Base-by-base conservation (phyloP, 306 rosid species). In the Fragaria ananassa region DNA sequence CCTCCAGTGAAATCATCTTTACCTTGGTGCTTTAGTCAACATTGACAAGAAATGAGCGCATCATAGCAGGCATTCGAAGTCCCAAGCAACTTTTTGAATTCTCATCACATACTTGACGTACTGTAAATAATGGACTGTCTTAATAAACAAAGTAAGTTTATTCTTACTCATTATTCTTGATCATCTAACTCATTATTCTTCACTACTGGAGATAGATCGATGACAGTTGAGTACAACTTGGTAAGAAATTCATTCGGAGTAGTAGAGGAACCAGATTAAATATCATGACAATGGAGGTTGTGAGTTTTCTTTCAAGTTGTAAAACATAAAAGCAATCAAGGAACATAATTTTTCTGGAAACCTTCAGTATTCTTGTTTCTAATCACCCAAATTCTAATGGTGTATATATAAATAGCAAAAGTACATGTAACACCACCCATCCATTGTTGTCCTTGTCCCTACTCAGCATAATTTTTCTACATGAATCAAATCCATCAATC, bases 401-500 rank as follows among this genome's bases (percentile, higher is more conserved):
- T 63, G 39, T 8, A 17, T 34, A 34, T 51, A 45, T 29, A 82
- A 76, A 78, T 37, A 71, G 47, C 47, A 1, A 31, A 31, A 10
- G 88, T 77, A 83, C 85, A 75, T 81, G 83, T 76, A 82, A 84
- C 83, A 78, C 82, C 84, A 82, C 90, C 93, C 93, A 85, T 87
- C 89, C 96, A 68, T 88, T 89, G 56, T 6, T 90, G 96, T 80
- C 91, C 96, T 8, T 90, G 96, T 80, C 91, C 96, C 93, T 89
- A 90, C 98, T 70, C 45, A 57, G 85, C 85, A 79, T 67, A 86
- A 70, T 64, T 76, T 82, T 85, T 70, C 78, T 81, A 83, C 84
- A 78, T 84, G 82, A 88, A 84, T 80, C 82, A 86, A 77, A 76
- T 83, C 93, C 89, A 83, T 90, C 94, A 90, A 86, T 91, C 97